Conservation (phyloP, 768 basidiomycete genomes). For the Leccinum variicolor region DNA sequence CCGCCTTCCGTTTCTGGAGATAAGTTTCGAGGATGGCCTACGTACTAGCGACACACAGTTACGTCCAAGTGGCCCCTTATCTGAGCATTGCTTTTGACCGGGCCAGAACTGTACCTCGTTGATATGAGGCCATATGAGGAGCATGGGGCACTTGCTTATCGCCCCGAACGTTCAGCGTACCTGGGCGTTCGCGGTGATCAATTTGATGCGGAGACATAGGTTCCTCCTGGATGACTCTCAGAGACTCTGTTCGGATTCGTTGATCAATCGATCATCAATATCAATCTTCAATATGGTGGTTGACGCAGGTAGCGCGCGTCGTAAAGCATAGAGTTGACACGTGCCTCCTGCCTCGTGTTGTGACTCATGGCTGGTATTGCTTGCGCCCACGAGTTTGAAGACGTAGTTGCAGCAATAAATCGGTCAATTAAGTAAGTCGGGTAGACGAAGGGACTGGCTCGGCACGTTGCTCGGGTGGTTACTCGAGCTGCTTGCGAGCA, state of each 20-base stretch:
- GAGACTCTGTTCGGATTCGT: not conserved
- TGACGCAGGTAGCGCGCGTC: not conserved
- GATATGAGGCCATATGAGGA: too few species aligned
- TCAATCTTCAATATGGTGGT: not conserved
- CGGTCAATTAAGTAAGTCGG: not conserved
- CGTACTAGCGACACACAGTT: too few species aligned
- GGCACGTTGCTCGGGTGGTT: not conserved
- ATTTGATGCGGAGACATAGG: not conserved
- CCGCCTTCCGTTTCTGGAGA: too few species aligned
- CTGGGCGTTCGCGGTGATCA: not conserved
- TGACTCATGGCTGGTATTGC: too few species aligned
- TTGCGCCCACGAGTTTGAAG: too few species aligned
- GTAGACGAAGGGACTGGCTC: conserved; percentile 30
- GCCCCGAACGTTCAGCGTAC: not conserved
- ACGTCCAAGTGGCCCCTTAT: not conserved
- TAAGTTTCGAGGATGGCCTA: not conserved
- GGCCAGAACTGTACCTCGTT: not conserved
- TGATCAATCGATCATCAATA: not conserved
- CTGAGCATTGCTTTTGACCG: not conserved
- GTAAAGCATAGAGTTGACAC: too few species aligned
- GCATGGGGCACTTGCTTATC: too few species aligned
- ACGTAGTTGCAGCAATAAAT: too few species aligned
- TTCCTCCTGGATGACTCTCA: not conserved
- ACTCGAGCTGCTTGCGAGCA: too few species aligned
- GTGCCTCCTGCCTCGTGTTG: not conserved